A percentile compares a stretch with the other conserved stretches of the same genome.
Evolutionary conservation across 2,329 filamentous ascomycete species (phyloP).

Genomic region (Tolypocladium endophyticum): DNA sequence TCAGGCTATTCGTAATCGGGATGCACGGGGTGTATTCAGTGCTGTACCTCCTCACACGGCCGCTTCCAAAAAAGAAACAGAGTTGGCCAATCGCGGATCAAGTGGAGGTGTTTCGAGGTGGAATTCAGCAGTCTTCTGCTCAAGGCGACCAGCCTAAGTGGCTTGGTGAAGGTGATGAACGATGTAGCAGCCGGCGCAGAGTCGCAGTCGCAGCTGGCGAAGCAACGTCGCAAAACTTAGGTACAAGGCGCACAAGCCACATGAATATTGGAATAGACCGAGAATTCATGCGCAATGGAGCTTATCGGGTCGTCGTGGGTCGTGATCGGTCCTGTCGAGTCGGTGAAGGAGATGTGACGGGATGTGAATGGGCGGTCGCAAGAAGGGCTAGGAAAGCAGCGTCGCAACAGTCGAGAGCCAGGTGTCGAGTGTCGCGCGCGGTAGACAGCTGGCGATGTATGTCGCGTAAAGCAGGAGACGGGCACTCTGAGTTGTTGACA

Average conservation of each 20-base stretch:
- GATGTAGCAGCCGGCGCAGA: conserved; percentile 4
- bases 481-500: background rate
- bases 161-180: background rate
- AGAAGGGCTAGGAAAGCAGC: background rate
- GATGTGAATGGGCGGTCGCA: background rate
- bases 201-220: conserved; percentile 2
- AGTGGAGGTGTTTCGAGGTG: background rate
- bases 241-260: background rate
- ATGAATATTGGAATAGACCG: background rate
- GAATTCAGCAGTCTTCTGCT: background rate
- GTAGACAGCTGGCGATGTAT: background rate
- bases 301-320: background rate
- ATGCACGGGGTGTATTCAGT: conserved; percentile 7
- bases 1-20: conserved; percentile 3
- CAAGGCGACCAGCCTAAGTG: background rate
- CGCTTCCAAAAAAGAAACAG: background rate
- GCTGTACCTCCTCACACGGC: background rate
- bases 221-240: background rate
- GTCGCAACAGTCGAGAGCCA: background rate
- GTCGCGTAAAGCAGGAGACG: conserved; percentile 6
- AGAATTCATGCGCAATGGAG: background rate
- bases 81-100: background rate
- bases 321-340: background rate
- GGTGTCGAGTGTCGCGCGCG: conserved; percentile 2
- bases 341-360: background rate